Base-by-base conservation (phyloP, 352 stramenopile genomes). In the Globisporangium megalacanthum region DNA sequence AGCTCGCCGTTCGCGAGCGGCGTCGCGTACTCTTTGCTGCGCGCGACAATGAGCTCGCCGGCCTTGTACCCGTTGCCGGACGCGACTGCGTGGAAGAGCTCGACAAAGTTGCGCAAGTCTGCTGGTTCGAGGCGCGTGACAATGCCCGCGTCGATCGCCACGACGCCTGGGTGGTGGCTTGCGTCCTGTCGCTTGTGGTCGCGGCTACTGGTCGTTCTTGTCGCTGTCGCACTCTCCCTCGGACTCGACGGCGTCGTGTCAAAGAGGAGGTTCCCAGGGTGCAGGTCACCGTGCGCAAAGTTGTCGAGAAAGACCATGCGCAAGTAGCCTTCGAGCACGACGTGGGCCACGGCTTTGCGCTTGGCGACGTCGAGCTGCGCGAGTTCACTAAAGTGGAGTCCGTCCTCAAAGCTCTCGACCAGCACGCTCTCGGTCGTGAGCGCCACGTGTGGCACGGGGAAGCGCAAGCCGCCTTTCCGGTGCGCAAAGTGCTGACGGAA, bases 291-390 rank as follows among this genome's bases (percentile, higher is more conserved):
- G 53, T 97, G 89, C 13, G 93, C 83, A 69, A 98, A 98, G 59
- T 98, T 98, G 66, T 98, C 88, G 9, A 97, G 70, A 49, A 98
- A 98, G 0, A 98, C 89, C 96, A 99, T 99, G 42, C 89, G 85
- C 14, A 97, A 64, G 61, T 94, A 97, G 9, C 84, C 73, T 62
- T 95, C 82, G 2, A 97, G 69, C n/a, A 93, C 83, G 19, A 95
- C 73, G 1, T 69, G 79, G 9, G 83, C 87, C 4, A 95, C 71
- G 2, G 69, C 74, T 57, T 89, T 87, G 25, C 78, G 77, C 14
- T 75, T 69, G 14, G 72, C 73, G 0, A 58, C 50, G 45, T 88
- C 68, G 41, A 85, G 52, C 45, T 81, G 64, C 20, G 73, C 60
- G 19, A 93, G 67, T 25, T 94, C 79, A 35, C 68, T 79, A 55